Evolutionary conservation across 257 asterid genomes (phyloP).

Genomic region (Solanum megistacrolobum): DNA sequence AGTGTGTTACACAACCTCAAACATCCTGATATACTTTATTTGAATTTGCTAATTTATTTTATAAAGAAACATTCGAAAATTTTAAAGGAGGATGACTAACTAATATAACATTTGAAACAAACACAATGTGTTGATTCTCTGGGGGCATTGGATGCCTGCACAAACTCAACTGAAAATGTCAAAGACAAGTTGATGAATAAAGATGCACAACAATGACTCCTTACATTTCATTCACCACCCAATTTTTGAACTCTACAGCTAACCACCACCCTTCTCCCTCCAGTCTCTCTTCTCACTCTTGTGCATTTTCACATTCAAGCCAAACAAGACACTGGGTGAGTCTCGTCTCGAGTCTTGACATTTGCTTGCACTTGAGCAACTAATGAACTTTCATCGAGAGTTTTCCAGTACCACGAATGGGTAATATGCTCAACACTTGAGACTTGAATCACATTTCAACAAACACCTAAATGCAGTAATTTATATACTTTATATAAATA

Average conservation of each 20-base stretch:
- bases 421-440: background rate
- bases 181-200: background rate
- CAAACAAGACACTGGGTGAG: background rate
- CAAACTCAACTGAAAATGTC: background rate
- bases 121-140: background rate
- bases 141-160: background rate
- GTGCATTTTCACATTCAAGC: background rate
- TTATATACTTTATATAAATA: background rate
- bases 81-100: too few species aligned
- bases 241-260: background rate
- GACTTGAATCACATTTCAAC: background rate
- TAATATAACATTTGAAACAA: background rate
- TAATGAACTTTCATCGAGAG: background rate
- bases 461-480: conserved; percentile 1
- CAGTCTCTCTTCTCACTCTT: background rate
- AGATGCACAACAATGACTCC: background rate
- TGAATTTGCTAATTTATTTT: too few species aligned
- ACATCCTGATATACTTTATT: too few species aligned
- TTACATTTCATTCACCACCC: background rate
- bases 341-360: background rate
- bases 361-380: background rate
- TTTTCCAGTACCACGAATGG: background rate
- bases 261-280: background rate
- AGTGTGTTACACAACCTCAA: too few species aligned
- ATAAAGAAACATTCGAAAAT: too few species aligned